Base-by-base conservation (phyloP, 78 protist species). In the Carpediemonas membranifera region DNA sequence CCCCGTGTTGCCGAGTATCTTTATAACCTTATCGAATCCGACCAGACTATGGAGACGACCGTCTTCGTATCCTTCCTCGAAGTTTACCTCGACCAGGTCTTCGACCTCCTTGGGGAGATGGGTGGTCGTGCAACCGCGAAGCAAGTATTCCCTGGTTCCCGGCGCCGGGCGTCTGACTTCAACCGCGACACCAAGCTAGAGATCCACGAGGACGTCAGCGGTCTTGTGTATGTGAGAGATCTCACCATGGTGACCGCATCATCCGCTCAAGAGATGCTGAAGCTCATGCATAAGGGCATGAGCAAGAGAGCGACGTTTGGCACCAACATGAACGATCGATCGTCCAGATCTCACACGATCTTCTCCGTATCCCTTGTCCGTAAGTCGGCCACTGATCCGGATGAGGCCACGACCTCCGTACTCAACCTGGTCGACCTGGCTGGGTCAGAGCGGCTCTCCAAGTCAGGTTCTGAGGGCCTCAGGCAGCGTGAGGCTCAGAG, bases 341-440 rank as follows among this genome's bases (percentile, higher is more conserved):
- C 21, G 5, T 13, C 21, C 47, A 41, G 47, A 9, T 41, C 47
- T 9, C 47, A 41, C 47, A 13, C 47, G 21, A 41, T 41, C 9
- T 5, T 41, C 21, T 41, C 9, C 47, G 21, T 41, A n/a, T n/a
- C n/a, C n/a, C n/a, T n/a, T n/a, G n/a, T n/a, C n/a, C n/a, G n/a
- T n/a, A n/a, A n/a, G n/a, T n/a, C n/a, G n/a, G n/a, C n/a, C n/a
- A n/a, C n/a, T n/a, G n/a, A n/a, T n/a, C n/a, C n/a, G n/a, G n/a
- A n/a, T n/a, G n/a, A n/a, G n/a, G n/a, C n/a, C n/a, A n/a, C n/a
- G n/a, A n/a, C n/a, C n/a, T n/a, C n/a, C n/a, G n/a, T n/a, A n/a
- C 7, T 18, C n/a, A 31, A 64, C 30, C 52, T 64, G 3, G 69
- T 64, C 52, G 69, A 64, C 52, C 28, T 64, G 27, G 69, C 69